Evolutionary conservation across 768 basidiomycete species (phyloP), one percentile per base, ranked within the genome.

Genomic region (Russula earlei): DNA sequence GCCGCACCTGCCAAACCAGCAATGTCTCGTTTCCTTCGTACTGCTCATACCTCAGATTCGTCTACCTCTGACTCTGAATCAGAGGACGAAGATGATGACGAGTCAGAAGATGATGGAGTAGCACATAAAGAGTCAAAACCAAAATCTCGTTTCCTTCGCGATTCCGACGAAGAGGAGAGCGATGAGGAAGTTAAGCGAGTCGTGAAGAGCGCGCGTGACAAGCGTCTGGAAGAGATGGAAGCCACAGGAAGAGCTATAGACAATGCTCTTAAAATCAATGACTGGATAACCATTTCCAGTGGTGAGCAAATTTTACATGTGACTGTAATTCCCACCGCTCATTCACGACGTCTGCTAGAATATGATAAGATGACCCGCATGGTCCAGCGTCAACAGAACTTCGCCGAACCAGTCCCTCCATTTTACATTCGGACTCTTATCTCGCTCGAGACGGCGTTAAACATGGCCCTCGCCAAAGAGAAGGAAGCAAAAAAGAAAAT

Each of bases 401-500:
- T 85, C 20, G 79, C 89, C 15, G 91, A 95, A 61, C 86, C 88
- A 19, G 78, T 94, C 41, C 91, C 96, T 33, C 82, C 89, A 2
- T 85, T 94, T 67, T 94, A 83, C 72, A 75, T 91, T 67, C 85
- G 80, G 67, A 85, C 82, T 31, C 78, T 90, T 45, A 70, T 75
- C 54, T 81, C 75, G 62, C 81, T 98, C 36, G 96, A 98, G 62
- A 69, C 75, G 22, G 82, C 89, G 10, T 72, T 96, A 63, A 85
- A 82, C 62, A 73, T 70, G 24, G 82, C 91, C 6, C 71, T 89
- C 41, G 75, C 84, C 10, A 89, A 89, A 68, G 93, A 96, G 70
- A 95, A 94, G 70, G 85, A 87, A 57, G 84, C 91, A 10, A 88
- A 89, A 73, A 96, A 97, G 73, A 97, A 96, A 74, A 91, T 94